Evolutionary conservation across 495 filamentous ascomycete genomes (phyloP), one percentile per base, ranked within the genome.

Genomic region (Xylaria bambusicola): DNA sequence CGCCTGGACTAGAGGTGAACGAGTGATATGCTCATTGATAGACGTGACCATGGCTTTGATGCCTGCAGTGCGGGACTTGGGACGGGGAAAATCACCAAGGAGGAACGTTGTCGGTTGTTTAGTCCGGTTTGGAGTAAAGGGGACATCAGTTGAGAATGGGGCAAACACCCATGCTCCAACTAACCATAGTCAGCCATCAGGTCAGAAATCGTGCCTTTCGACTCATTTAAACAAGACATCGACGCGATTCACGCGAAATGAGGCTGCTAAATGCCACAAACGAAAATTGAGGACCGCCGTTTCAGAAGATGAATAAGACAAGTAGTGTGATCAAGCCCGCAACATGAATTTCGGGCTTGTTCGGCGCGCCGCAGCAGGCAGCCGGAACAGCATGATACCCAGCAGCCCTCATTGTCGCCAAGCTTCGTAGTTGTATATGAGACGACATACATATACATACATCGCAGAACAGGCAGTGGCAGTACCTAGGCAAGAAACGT

Each of bases 21-120:
- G 64, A 69, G 66, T 63, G 46, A 48, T 65, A 60, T 24, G 64
- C 58, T 64, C 27, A 57, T 62, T 56, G 17, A 54, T 42, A 54
- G 42, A 10, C 18, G 36, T 35, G 17, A 33, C 36, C 10, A 45
- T 17, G 18, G 6, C 41, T 21, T 36, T 26, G 55, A 40, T 40
- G 33, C 55, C 21, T 29, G 21, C 44, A 40, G 15, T 41, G 45
- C 31, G 31, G 55, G 55, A 50, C 42, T 29, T 49, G 41, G 41
- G 13, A 46, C 6, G 27, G 24, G 21, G 13, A 47, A 47, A 48
- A 18, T 13, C n/a, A 18, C 9, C 42, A 31, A 46, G 45, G 52
- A 45, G 33, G 21, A 31, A 13, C 20, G 2, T 38, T 3, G 45
- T 27, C 44, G 45, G 44, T 33, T 18, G 8, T 29, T 10, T n/a